Conservation (phyloP, 1,139 yeast species). For the Yamadazyma siamensis region DNA sequence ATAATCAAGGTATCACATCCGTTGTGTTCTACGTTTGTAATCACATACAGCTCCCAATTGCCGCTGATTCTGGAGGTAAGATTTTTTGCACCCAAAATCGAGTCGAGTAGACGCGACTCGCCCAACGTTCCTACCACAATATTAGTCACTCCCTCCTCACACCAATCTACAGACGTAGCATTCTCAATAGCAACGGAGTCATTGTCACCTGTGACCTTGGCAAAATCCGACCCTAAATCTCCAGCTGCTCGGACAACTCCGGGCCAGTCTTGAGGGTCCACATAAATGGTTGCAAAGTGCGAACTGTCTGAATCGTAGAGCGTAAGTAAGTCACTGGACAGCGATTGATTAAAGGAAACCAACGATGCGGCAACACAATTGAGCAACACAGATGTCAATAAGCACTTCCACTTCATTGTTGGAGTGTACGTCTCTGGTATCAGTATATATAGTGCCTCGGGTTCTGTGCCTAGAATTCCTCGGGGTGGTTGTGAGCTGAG, state of each 20-base stretch:
- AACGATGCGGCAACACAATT: too few species aligned
- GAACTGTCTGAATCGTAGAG: too few species aligned
- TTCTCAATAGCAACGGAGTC: conserved; percentile 4
- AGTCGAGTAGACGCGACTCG: conserved; percentile 11
- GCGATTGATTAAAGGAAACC: too few species aligned
- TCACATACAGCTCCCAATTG: conserved; percentile 16
- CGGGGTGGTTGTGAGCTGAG: too few species aligned
- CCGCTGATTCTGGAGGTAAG: conserved; percentile 13
- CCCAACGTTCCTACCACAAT: conserved; percentile 17
- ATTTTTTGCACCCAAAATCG: conserved; percentile 7
- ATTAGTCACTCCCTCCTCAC: conserved; percentile 4
- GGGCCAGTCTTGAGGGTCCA: conserved; percentile 14
- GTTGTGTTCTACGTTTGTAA: conserved; percentile 6
- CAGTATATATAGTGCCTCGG: too few species aligned
- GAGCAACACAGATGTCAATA: too few species aligned
- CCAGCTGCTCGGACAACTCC: conserved; percentile 13
- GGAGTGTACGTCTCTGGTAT: too few species aligned
- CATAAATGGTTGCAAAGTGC: too few species aligned
- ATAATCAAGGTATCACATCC: conserved; percentile 12
- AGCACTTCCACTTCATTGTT: too few species aligned
- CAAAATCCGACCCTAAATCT: conserved; percentile 10
- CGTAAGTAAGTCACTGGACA: too few species aligned
- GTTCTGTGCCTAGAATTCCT: too few species aligned
- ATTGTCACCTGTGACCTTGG: conserved; percentile 8
- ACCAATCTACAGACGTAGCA: conserved; percentile 1